Base-by-base conservation (phyloP, 495 filamentous ascomycete genomes). In the Talaromyces borbonicus region DNA sequence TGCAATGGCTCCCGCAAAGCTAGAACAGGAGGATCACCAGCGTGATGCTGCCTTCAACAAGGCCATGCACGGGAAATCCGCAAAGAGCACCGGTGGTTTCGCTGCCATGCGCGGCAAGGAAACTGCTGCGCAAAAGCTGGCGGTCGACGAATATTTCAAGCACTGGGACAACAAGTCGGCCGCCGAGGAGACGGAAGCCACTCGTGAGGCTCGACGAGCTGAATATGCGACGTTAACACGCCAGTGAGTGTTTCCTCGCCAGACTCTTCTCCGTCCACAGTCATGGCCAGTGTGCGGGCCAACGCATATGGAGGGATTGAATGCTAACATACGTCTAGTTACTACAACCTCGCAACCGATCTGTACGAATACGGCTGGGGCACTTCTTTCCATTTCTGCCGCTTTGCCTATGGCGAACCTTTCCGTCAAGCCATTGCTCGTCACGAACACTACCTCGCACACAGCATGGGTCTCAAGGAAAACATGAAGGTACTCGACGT, bases 101-200 rank as follows among this genome's bases (percentile, higher is more conserved):
- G 66, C 74, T 52, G 85, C 92, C 49, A 86, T 95, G 83, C 68
- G 94, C 46, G 72, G 74, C 56, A 98, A 98, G 70, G 83, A 90
- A 65, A 69, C 73, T 42, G 71, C 69, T 8, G 88, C 92, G 2
- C 86, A 97, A 62, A 79, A 89, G 69, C 78, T 86, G 39, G 90
- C 92, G 40, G 78, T 94, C 26, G 89, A 96, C 57, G 90, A 97
- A 67, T 98, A 98, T 72, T 97, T 95, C 80, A 98, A 96, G 80
- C 94, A 95, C 67, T 98, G 90, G 85, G 92, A 98, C 69, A 87
- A 93, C 73, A 92, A 97, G 72, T 63, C 62, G 46, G 85, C 69
- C 30, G 79, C 73, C 32, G 72, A 75, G 19, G 92, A 98, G 77
- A 98, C 90, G 0, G 76, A 79, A 22, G 84, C 78, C 46, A 81